These are phyloP conservation scores for Moricandia moricandioides DNA, from an alignment of 345 rosid genomes.

Conservation along the genomic window DNA sequence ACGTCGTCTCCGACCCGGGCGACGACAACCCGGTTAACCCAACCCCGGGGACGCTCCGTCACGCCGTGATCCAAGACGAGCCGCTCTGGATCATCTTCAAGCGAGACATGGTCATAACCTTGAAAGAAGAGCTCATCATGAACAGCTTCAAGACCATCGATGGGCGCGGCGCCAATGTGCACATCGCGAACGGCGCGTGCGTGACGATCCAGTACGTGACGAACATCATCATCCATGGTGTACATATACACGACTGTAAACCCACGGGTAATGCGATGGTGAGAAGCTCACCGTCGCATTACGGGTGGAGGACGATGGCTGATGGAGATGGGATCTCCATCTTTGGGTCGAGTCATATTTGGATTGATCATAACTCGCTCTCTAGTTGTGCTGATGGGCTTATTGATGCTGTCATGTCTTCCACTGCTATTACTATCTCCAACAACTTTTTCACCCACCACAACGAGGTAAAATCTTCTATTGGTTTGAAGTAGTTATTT, in stretches of 20 bases:
- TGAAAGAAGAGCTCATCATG: slow-evolving; percentile 77
- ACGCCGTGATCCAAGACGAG: slow-evolving; percentile 70
- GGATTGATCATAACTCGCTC: slow-evolving; percentile 90
- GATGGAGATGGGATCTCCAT: slow-evolving; percentile 81
- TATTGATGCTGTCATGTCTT: slow-evolving; percentile 60
- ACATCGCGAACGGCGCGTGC: slow-evolving; percentile 62
- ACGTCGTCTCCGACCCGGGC: slow-evolving; percentile 56
- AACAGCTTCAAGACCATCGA: slow-evolving; percentile 86
- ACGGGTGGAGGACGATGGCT: slow-evolving; percentile 79
- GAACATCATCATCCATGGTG: slow-evolving; percentile 69
- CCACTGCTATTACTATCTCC: slow-evolving; percentile 74
- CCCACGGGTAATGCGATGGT: slow-evolving; percentile 84
- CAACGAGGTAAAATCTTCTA: slow-evolving; percentile 49
- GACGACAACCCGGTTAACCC: slow-evolving; percentile 73
- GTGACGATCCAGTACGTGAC: slow-evolving; percentile 70
- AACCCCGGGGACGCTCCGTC: slow-evolving; percentile 70
- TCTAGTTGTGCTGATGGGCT: slow-evolving; percentile 86
- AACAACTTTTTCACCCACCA: slow-evolving; percentile 88
- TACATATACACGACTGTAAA: slow-evolving; percentile 68
- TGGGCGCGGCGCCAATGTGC: slow-evolving; percentile 67
- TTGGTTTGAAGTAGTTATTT: not conserved
- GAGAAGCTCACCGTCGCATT: slow-evolving; percentile 77
- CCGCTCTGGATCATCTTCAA: slow-evolving; percentile 84
- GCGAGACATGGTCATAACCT: slow-evolving; percentile 69
- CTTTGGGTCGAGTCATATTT: slow-evolving; percentile 76